Percentiles rank a stretch among this genome's conserved stretches.
phyloP scores from a whole-genome alignment of 495 filamentous ascomycete genomes.

The Extremus antarcticus region DNA sequence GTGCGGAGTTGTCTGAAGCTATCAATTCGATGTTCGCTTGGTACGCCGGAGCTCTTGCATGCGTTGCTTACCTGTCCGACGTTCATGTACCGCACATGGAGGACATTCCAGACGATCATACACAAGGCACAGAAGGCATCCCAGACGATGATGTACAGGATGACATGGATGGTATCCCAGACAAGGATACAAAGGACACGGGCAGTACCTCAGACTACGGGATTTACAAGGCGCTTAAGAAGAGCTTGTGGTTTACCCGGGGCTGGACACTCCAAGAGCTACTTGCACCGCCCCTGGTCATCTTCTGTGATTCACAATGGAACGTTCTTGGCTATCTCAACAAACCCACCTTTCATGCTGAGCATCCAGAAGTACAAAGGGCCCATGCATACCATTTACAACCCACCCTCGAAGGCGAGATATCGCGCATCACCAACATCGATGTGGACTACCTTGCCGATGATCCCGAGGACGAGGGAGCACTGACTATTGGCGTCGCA shows the following conservation, averaged over 20 bases:
- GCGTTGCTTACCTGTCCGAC: conserved; percentile 4
- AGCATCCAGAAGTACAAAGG: neutral
- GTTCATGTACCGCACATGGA: neutral
- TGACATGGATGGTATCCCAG: too few species aligned
- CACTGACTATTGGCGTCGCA: neutral
- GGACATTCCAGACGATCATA: too few species aligned
- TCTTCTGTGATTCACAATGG: conserved; percentile 2
- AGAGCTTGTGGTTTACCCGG: conserved; percentile 11
- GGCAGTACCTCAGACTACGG: neutral
- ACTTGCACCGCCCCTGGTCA: neutral
- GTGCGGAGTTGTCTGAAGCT: conserved; percentile 6
- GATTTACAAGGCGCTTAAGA: neutral
- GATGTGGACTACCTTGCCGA: neutral
- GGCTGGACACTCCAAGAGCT: conserved; percentile 15
- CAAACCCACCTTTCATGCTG: neutral
- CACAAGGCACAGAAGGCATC: too few species aligned
- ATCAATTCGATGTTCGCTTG: conserved; percentile 12
- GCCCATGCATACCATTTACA: too few species aligned
- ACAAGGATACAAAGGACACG: too few species aligned
- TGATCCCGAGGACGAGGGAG: too few species aligned
- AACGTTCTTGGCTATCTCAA: neutral
- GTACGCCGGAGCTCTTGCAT: conserved; percentile 3
- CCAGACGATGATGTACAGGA: too few species aligned
- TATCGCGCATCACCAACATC: neutral
- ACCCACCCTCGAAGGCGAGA: neutral